Percentiles rank a stretch among this genome's conserved stretches.
These are phyloP conservation scores for Fusarium subglutinans DNA, from an alignment of 2,329 filamentous ascomycete species.

Conservation along the genomic window DNA sequence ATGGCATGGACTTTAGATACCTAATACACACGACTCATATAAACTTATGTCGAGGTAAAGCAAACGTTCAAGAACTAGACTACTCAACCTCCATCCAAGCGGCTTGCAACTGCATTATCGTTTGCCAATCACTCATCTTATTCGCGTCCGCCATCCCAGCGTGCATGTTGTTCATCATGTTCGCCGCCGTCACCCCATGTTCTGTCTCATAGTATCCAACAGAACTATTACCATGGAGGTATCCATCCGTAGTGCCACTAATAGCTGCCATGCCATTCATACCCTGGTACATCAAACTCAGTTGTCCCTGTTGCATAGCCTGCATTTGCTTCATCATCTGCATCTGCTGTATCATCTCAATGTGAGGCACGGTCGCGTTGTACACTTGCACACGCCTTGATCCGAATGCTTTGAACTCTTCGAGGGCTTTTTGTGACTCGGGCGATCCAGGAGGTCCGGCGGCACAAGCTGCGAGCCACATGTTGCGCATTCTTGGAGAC, in stretches of 20 bases:
- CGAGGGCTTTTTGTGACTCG: conserved; percentile 39
- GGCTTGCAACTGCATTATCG: conserved; percentile 39
- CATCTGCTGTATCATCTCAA: conserved; percentile 42
- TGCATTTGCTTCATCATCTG: conserved; percentile 45
- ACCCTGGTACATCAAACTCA: conserved; percentile 48
- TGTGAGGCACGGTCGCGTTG: conserved; percentile 43
- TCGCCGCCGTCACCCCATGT: conserved; percentile 46
- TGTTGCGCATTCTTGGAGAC: conserved; percentile 51
- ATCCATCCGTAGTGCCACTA: conserved; percentile 42
- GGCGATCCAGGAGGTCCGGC: conserved; percentile 39
- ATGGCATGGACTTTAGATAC: background rate
- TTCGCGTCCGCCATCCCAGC: conserved; percentile 44
- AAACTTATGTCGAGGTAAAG: background rate
- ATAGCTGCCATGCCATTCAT: conserved; percentile 43
- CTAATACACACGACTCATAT: no score
- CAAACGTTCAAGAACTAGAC: background rate
- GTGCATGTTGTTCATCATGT: conserved; percentile 48
- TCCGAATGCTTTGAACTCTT: conserved; percentile 43
- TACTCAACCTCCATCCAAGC: conserved; percentile 48
- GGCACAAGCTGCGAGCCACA: conserved; percentile 45
- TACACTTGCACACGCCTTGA: conserved; percentile 43
- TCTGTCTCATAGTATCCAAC: conserved; percentile 50
- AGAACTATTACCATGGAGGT: conserved; percentile 47
- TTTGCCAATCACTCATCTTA: conserved; percentile 39
- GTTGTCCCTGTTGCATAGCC: conserved; percentile 47